Base-by-base conservation (phyloP, 2,329 filamentous ascomycete genomes). In the Curvularia spicifera region DNA sequence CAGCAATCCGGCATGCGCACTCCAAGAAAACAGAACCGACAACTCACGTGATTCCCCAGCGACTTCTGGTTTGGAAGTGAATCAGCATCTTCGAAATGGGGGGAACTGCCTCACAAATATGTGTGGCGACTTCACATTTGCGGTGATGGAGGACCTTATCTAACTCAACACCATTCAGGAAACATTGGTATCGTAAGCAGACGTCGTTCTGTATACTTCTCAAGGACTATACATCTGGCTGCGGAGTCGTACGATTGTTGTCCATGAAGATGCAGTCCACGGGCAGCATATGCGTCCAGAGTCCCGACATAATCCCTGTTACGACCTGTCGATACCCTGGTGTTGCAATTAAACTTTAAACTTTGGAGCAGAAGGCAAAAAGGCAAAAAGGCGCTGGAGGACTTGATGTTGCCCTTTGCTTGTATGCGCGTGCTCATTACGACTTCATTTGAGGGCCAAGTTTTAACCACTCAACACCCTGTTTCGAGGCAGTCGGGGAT, bases 111-210 rank as follows among this genome's bases (percentile, higher is more conserved):
- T 54, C 54, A 35, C 51, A 51, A 9, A 31, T 31, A 53, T 58
- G 60, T 48, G 43, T 49, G 44, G 33, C 37, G n/a, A n/a, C 37
- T 18, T 31, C 12, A 28, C 44, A 12, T 24, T 46, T 18, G 29
- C 37, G n/a, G 47, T n/a, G 9, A 18, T 28, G 60, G 31, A 61
- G 62, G 55, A 63, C 60, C 55, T 63, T 63, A 60, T 60, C 44
- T 53, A 56, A 48, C 42, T 18, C 42, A 53, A 24, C 29, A 35
- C 13, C 15, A 4, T 47, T n/a, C 46, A 20, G 10, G 20, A 20
- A 13, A 15, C 7, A 1, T 20, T 12, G n/a, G 35, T 22, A 40
- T 56, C 43, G 52, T 44, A 22, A 37, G 33, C 26, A 45, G 20
- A 24, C 29, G 22, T 10, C 5, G 24, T 2, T 13, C 35, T 48